phyloP scores from a whole-genome alignment of 768 basidiomycete genomes.

The Guyanaporus albipodus region DNA sequence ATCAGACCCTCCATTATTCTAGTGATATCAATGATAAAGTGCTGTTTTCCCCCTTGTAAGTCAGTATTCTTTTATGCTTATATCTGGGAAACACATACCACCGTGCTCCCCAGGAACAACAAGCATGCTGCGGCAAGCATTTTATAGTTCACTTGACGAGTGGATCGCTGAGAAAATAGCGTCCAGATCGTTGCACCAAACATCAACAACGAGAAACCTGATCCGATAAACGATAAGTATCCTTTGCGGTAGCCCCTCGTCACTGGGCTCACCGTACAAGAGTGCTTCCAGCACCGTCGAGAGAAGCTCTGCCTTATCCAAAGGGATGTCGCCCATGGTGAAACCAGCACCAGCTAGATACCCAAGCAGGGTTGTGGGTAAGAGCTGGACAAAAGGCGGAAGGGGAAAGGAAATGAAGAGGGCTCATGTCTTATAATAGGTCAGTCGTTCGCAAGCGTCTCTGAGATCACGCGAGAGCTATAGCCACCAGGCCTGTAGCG shows the following conservation, averaged over 20 bases:
- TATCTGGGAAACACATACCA: neutral
- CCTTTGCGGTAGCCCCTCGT: neutral
- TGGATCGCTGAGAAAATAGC: neutral
- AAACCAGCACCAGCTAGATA: neutral
- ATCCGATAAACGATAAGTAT: neutral
- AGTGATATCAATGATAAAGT: neutral
- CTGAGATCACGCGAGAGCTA: too few species aligned
- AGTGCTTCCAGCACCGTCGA: neutral
- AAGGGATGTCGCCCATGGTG: neutral
- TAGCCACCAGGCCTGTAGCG: too few species aligned
- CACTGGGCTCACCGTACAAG: neutral
- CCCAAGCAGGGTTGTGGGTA: too few species aligned
- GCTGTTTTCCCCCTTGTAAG: neutral
- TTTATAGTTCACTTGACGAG: neutral
- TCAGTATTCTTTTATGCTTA: neutral
- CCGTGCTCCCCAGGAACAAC: neutral
- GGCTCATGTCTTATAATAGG: too few species aligned
- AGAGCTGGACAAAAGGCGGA: too few species aligned
- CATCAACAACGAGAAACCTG: neutral
- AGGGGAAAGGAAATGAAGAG: too few species aligned
- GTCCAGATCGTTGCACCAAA: neutral
- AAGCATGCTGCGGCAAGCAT: neutral
- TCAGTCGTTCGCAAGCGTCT: too few species aligned
- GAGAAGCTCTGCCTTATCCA: neutral
- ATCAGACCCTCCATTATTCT: neutral